Evolutionary conservation across 2,329 filamentous ascomycete genomes (phyloP).

Genomic region (Aspergillus pseudotamarii): DNA sequence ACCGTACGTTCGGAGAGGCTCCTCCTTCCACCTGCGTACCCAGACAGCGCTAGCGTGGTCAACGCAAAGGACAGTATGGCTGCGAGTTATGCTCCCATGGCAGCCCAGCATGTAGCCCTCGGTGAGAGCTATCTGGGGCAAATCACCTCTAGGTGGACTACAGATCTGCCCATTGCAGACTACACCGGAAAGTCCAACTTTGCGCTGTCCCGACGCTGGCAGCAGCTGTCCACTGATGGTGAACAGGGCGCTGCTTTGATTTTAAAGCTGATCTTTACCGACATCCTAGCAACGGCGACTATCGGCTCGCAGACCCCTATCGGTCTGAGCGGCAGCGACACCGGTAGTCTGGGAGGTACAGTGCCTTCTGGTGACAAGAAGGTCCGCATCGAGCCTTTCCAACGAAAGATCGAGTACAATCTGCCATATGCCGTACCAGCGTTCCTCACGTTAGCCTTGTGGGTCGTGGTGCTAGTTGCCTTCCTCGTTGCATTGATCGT

Average conservation of each 20-base stretch:
- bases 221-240: slow-evolving; percentile 34
- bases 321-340: too few species aligned
- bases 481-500: background rate
- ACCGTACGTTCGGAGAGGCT: slow-evolving; percentile 33
- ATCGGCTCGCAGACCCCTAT: slow-evolving; percentile 34
- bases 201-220: slow-evolving; percentile 47
- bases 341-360: too few species aligned
- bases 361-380: slow-evolving; percentile 11
- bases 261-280: slow-evolving; percentile 51
- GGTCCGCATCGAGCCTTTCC: slow-evolving; percentile 31
- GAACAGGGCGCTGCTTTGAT: slow-evolving; percentile 34
- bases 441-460: slow-evolving; percentile 5
- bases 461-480: slow-evolving; percentile 12
- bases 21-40: slow-evolving; percentile 36
- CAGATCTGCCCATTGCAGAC: slow-evolving; percentile 21
- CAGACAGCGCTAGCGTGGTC: background rate
- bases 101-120: slow-evolving; percentile 33
- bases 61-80: background rate
- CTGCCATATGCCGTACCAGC: slow-evolving; percentile 39
- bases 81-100: slow-evolving; percentile 14
- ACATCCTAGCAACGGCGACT: slow-evolving; percentile 47
- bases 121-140: slow-evolving; percentile 35
- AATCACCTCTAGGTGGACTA: slow-evolving; percentile 25
- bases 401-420: slow-evolving; percentile 35
- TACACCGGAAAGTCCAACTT: slow-evolving; percentile 43